Evolutionary conservation across 305 asterid genomes (phyloP).

Genomic region (Rubia tinctorum): DNA sequence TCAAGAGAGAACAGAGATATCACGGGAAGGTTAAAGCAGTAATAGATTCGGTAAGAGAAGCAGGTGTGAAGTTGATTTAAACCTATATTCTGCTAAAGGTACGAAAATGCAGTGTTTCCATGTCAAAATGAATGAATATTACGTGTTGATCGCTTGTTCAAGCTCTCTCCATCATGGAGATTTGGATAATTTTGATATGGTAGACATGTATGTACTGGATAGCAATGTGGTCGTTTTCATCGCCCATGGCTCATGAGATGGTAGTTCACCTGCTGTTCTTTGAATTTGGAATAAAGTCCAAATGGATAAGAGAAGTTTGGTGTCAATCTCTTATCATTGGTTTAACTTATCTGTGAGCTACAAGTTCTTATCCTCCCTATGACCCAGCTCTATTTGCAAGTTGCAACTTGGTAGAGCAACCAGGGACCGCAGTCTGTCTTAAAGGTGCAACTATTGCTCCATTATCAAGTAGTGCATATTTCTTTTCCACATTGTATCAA

Average conservation of each 20-base stretch:
- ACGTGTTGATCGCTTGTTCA: neutral
- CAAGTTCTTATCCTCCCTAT: slow-evolving; percentile 15
- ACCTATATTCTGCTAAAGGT: neutral
- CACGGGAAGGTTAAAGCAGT: slow-evolving; percentile 93
- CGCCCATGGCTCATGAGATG: neutral
- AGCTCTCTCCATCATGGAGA: neutral
- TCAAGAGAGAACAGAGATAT: slow-evolving; percentile 71
- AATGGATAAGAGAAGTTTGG: neutral
- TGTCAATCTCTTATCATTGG: slow-evolving; percentile 6
- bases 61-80: slow-evolving; percentile 63
- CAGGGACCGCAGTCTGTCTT: neutral
- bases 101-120: neutral
- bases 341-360: slow-evolving; percentile 10
- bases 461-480: neutral
- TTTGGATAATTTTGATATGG: neutral
- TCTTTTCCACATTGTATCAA: neutral
- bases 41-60: slow-evolving; percentile 58
- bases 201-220: neutral
- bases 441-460: neutral
- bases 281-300: slow-evolving; percentile 3
- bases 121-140: too few species aligned
- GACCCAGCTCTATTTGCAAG: too few species aligned
- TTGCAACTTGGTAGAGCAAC: slow-evolving; percentile 6
- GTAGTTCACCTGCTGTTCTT: slow-evolving; percentile 7
- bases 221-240: slow-evolving; percentile 9